Base-by-base conservation (phyloP, 345 rosid species). In the Acer yangbiense region DNA sequence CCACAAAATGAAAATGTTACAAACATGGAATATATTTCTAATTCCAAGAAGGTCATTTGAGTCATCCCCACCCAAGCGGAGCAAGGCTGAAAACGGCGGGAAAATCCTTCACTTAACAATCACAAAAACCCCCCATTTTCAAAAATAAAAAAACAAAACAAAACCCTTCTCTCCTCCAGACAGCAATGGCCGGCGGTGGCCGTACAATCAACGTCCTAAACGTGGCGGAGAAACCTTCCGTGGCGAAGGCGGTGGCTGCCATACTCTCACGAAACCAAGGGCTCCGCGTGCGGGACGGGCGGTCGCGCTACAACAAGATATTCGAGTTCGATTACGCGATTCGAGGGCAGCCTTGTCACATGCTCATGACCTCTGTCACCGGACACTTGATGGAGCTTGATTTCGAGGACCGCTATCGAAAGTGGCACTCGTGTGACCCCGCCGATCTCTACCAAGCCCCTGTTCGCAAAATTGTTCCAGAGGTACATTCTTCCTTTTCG, bases 211-310 rank as follows among this genome's bases (percentile, higher is more conserved):
- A 82, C 39, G 97, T 91, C 23, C 76, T 95, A 67, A 95, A 90
- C 71, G 99, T 95, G 85, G 99, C 99, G 81, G 99, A 95, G 91
- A 95, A 95, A 85, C 99, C 99, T 20, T 95, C 97, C n/a, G 99
- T 95, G 80, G 99, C 99, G 81, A 95, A 95, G 81, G 86, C 98
- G 44, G 98, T 95, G 66, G 88, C 98, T 20, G 82, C 83, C 27
- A 85, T 93, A 61, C 85, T 95, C 5, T 93, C 99, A 6, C 78
- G 94, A 72, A 90, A 85, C 83, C 92, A 88, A 54, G 84, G 86
- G 41, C 77, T 85, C 69, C 89, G 93, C 68, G 84, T 87, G 76
- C 90, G 99, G 32, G 98, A 95, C 0, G 99, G 99, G 52, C 90
- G 97, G 79, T 95, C 98, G 57, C 92, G 98, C 25, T 93, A 91